phyloP scores from a whole-genome alignment of 176 grass and related monocot genomes.

The Oryza australiensis region DNA sequence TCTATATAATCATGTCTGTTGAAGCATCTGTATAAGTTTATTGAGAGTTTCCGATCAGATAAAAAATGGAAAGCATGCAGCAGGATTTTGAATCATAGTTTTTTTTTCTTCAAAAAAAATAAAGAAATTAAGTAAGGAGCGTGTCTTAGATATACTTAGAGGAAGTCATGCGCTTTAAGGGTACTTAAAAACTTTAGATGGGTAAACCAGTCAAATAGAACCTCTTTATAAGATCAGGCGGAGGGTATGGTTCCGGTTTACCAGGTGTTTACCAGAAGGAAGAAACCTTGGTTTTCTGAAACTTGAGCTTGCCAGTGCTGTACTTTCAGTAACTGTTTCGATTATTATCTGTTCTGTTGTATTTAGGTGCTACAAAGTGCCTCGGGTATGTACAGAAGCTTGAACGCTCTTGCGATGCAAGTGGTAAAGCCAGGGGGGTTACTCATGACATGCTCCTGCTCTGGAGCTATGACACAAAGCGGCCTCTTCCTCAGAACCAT shows the following conservation, averaged over 20 bases:
- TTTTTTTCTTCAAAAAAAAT: neutral
- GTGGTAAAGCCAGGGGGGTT: slow-evolving; percentile 75
- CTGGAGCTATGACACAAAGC: slow-evolving; percentile 97
- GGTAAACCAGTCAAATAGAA: neutral
- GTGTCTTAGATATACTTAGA: neutral
- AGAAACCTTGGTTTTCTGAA: neutral
- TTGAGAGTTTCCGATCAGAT: neutral
- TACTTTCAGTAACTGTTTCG: neutral
- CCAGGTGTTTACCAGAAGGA: neutral
- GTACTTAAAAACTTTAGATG: neutral
- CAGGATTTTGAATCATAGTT: neutral
- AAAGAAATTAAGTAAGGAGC: neutral
- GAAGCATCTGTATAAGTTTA: neutral
- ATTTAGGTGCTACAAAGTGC: slow-evolving; percentile 88
- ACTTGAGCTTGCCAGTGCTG: neutral
- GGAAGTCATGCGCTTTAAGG: neutral
- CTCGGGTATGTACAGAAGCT: slow-evolving; percentile 89
- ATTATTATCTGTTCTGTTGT: slow-evolving; percentile 16
- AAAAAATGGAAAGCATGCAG: neutral
- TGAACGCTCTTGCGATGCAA: slow-evolving; percentile 89
- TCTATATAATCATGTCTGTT: neutral
- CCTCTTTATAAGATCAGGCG: neutral
- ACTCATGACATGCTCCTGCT: slow-evolving; percentile 96
- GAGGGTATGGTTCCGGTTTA: too few relatives aligned
- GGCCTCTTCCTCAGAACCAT: slow-evolving; percentile 73